Conservation (phyloP, 106 monocot species). For the Acanthochlamys bracteata region DNA sequence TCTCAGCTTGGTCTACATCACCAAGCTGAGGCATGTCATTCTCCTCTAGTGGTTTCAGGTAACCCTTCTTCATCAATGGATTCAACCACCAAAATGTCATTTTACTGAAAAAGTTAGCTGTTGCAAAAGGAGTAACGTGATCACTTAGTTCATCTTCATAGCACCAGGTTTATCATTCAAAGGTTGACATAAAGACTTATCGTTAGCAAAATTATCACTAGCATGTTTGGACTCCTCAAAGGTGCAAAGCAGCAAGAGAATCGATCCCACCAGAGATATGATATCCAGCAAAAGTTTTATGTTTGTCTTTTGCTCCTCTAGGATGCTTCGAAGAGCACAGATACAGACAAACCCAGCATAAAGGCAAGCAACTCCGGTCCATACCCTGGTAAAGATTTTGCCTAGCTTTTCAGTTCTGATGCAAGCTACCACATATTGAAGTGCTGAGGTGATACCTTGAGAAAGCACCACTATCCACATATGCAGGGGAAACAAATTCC, state of each 20-base stretch:
- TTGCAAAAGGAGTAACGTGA: constrained; percentile 34
- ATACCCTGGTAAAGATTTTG: too few relatives aligned
- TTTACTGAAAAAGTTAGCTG: constrained; percentile 51
- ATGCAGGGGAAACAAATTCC: too few relatives aligned
- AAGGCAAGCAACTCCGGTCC: constrained; percentile 3
- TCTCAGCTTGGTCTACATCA: constrained; percentile 37
- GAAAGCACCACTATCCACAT: too few relatives aligned
- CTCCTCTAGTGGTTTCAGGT: constrained; percentile 52
- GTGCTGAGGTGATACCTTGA: too few relatives aligned
- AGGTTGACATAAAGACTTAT: constrained; percentile 23
- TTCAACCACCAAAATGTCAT: constrained; percentile 85
- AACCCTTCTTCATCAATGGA: constrained; percentile 59
- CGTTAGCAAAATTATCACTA: not conserved
- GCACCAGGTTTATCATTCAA: constrained; percentile 17
- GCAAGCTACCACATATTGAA: too few relatives aligned
- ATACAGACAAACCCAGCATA: constrained; percentile 34
- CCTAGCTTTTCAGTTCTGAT: too few relatives aligned
- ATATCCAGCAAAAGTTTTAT: constrained; percentile 25
- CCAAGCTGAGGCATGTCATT: constrained; percentile 53
- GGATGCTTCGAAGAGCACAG: constrained; percentile 23
- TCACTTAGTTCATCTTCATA: constrained; percentile 11
- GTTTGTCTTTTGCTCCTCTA: constrained; percentile 9
- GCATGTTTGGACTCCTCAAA: constrained; percentile 17
- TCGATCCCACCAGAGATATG: constrained; percentile 33
- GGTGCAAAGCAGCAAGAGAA: constrained; percentile 30